Evolutionary conservation across 78 protist species (phyloP), one percentile per base, ranked within the genome.

Genomic region (Speleostelium caveatum): DNA sequence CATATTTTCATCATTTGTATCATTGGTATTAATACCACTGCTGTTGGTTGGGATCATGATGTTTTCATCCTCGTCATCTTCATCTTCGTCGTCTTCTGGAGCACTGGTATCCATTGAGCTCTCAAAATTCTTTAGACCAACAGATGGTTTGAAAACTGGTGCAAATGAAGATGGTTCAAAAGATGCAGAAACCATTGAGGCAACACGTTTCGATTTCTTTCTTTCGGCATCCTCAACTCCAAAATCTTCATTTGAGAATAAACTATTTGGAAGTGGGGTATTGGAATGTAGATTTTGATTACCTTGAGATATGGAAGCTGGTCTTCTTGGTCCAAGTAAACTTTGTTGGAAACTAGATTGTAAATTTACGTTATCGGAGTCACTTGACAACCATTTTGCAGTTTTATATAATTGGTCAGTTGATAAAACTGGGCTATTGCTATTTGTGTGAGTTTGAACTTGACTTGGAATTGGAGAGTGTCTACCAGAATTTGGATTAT

Each of bases 341-440:
- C 26, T 22, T 12, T n/a, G 26, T 72, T 72, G 78, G 41, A 72
- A 72, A 17, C 42, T 35, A 38, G 76, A 41, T 72, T 72, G 78
- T 32, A 72, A 33, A 51, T 72, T 72, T 39, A 1, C 21, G 14
- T 33, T 24, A 41, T 67, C 26, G 16, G 32, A 19, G 8, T 73
- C 71, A 71, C 69, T 41, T 66, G 73, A 60, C 39, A 76, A 66
- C 93, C 93, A 86, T 12, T 86, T 75, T 1, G 94, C 94, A 22
- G 87, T 69, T 14, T 60, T 73, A 35, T 78, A 90, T 10, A 90
- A 49, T 69, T 90, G 87, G 30, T 78, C 87, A 8, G 94, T 71
- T 26, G 94, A 77, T 30, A 88, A 45, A 3, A 90, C 94, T 66
- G 94, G 94, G 51, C 94, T 88, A 41, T 66, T 69, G 7, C 49